These are phyloP conservation scores for Rhizopogon rudus DNA, from an alignment of 768 basidiomycete genomes.

Conservation along the genomic window DNA sequence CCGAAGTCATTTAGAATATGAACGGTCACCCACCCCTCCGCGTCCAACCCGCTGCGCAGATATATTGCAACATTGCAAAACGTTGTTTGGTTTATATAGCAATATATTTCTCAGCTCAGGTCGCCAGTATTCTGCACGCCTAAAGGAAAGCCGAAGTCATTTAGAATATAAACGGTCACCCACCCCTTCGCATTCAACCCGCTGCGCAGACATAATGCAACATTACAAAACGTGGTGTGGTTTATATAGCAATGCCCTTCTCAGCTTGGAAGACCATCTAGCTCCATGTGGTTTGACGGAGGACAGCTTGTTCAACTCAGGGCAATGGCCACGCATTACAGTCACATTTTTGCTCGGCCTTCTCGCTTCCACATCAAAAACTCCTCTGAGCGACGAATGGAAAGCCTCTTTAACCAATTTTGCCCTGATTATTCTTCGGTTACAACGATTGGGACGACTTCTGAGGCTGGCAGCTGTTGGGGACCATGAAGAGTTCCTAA, in stretches of 20 bases:
- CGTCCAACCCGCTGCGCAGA: no score
- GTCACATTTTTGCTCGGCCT: slow-evolving; percentile 21
- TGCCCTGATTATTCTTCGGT: slow-evolving; percentile 20
- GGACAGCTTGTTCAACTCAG: slow-evolving; percentile 8
- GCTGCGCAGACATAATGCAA: no score
- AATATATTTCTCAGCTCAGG: background rate
- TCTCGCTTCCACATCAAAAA: slow-evolving; percentile 19
- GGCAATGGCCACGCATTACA: slow-evolving; percentile 33
- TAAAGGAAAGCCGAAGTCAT: no score
- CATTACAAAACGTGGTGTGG: no score
- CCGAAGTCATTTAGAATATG: slow-evolving; percentile 6
- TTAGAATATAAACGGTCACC: no score
- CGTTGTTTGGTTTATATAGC: background rate
- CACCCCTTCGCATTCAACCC: no score
- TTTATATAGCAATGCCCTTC: no score
- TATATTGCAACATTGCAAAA: background rate
- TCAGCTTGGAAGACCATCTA: background rate
- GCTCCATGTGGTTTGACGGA: slow-evolving; percentile 10
- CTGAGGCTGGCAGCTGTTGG: slow-evolving; percentile 11
- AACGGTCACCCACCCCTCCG: background rate
- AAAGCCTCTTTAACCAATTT: slow-evolving; percentile 19
- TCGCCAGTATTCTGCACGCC: no score
- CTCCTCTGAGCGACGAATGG: slow-evolving; percentile 20
- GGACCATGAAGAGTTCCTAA: slow-evolving; percentile 9
- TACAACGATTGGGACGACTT: slow-evolving; percentile 32